Base-by-base conservation (phyloP, 768 basidiomycete species). In the Boletus coccyginus region DNA sequence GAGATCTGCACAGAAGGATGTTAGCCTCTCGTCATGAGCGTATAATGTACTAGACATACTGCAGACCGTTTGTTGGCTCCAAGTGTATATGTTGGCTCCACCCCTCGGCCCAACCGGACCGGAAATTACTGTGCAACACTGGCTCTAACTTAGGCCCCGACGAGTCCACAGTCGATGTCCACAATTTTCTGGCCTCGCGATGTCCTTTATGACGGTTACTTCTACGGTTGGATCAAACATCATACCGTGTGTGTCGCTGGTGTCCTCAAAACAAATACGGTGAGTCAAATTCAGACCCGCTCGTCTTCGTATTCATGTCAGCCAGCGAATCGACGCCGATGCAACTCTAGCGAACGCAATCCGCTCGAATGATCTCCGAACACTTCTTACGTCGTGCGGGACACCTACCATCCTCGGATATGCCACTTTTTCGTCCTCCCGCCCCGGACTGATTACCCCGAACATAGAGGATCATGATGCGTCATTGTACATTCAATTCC, bases 181-280 rank as follows among this genome's bases (percentile, higher is more conserved):
- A 73, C 70, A 2, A 56, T 85, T 54, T 84, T 87, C 64, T 87
- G 85, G 85, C 86, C 86, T 32, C 64, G 69, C 29, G 82, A 83
- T 63, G 70, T 79, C 27, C 59, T 68, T 46, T 45, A 65, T n/a
- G 67, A 70, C 21, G 84, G 85, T 3, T 75, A 81, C 50, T 77
- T 78, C 59, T 87, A 84, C 62, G 86, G 86, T 11, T 88, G 86
- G 86, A 57, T 69, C 9, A 62, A 60, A 12, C 80, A 80, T 32
- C 66, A 72, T 35, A 53, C 46, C 4, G 66, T 80, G 3, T 83
- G 82, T 62, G 77, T 86, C 16, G 82, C 78, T 16, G 84, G 85
- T 3, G 72, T 83, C 31, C 47, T 85, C 17, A 62, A 72, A 11
- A 66, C 60, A 4, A 57, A 63, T 3, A 59, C 70, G 38, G 79